Percentiles rank a stretch among this genome's conserved stretches.
phyloP scores from a whole-genome alignment of 129 eudicot species.

The Sambucus nigra region DNA sequence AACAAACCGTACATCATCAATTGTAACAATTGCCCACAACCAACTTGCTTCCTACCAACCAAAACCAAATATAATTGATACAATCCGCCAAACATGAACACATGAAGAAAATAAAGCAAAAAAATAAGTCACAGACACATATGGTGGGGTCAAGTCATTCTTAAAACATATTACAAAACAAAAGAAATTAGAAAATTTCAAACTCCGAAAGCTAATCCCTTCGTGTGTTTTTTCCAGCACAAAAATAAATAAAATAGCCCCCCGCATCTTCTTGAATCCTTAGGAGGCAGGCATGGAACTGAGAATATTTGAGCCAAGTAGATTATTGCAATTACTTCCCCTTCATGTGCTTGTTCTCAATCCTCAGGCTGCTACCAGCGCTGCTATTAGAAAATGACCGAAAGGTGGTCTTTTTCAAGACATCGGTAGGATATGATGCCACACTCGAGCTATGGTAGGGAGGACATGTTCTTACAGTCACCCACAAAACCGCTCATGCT shows the following conservation, averaged over 20 bases:
- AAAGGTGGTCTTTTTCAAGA: slow-evolving; percentile 54
- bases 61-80: slow-evolving; percentile 11
- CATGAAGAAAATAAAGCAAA: slow-evolving; percentile 12
- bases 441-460: slow-evolving; percentile 40
- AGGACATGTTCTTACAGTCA: slow-evolving; percentile 21
- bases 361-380: slow-evolving; percentile 74
- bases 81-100: slow-evolving; percentile 15
- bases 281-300: slow-evolving; percentile 42
- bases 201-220: not conserved
- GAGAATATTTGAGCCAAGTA: slow-evolving; percentile 26
- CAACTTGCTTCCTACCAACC: slow-evolving; percentile 59
- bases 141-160: not conserved
- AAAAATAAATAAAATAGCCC: not conserved
- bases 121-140: no score
- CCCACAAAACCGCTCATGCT: slow-evolving; percentile 28
- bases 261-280: not conserved
- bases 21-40: slow-evolving; percentile 35
- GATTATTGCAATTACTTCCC: not conserved
- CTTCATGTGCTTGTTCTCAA: slow-evolving; percentile 16
- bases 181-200: slow-evolving; percentile 4
- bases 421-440: slow-evolving; percentile 70
- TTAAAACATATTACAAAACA: not conserved
- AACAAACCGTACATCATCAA: slow-evolving; percentile 12
- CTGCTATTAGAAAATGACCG: slow-evolving; percentile 73
- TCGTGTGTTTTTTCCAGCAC: not conserved